A percentile compares a stretch with the other conserved stretches of the same genome.
Evolutionary conservation across 441 rosid genomes (phyloP).

Genomic region (Dalechampia spathulata): DNA sequence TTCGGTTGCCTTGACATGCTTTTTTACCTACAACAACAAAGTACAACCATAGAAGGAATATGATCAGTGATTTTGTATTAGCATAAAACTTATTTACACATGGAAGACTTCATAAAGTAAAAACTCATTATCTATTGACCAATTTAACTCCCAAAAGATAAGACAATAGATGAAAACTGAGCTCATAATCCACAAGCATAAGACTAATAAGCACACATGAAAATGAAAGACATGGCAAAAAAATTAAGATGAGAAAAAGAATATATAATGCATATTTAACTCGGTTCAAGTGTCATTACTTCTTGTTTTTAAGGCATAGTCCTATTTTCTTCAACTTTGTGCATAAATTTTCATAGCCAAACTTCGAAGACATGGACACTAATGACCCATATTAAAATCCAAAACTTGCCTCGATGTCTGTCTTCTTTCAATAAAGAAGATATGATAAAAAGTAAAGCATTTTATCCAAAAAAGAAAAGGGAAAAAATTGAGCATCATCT

Average conservation of each 20-base stretch:
- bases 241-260: not conserved
- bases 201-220: not conserved
- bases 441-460: no score
- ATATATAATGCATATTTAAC: no score
- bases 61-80: not conserved
- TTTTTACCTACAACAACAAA: slow-evolving; percentile 54
- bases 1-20: slow-evolving; percentile 87
- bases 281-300: no score
- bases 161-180: not conserved
- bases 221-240: not conserved
- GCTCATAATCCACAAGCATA: not conserved
- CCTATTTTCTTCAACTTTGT: not conserved
- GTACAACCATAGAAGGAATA: no score
- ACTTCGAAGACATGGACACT: slow-evolving; percentile 11
- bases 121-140: not conserved
- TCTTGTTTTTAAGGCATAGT: no score
- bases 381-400: not conserved
- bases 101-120: not conserved
- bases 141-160: not conserved
- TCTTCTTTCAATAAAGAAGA: no score
- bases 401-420: no score
- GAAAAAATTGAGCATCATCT: no score
- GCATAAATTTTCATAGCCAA: not conserved
- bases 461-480: no score
- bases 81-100: slow-evolving; percentile 10